Conservation (phyloP, 495 filamentous ascomycete species). For the Lasiosphaeris hirsuta region DNA sequence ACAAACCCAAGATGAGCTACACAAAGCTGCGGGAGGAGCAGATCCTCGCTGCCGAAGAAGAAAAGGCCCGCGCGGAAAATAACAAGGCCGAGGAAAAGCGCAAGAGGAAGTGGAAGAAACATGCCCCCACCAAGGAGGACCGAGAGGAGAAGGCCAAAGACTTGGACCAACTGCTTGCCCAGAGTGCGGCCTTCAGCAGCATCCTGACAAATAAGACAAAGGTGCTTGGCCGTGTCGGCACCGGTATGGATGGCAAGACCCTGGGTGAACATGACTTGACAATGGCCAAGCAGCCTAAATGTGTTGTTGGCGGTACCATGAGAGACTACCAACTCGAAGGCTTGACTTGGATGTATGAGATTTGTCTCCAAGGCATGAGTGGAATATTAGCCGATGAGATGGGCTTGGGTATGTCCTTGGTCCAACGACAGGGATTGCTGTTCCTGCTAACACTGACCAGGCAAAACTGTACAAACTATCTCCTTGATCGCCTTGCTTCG, state of each 20-base stretch:
- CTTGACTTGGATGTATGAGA: slow-evolving; percentile 90
- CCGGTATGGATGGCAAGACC: slow-evolving; percentile 48
- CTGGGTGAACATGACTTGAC: slow-evolving; percentile 74
- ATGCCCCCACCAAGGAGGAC: slow-evolving; percentile 49
- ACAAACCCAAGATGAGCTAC: slow-evolving; percentile 36
- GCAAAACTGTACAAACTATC: slow-evolving; percentile 92
- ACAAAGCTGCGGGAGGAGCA: slow-evolving; percentile 37
- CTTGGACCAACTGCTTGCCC: slow-evolving; percentile 46
- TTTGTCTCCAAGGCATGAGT: slow-evolving; percentile 75
- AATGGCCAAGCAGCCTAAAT: slow-evolving; percentile 78
- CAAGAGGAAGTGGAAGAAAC: slow-evolving; percentile 45
- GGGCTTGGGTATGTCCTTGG: slow-evolving; percentile 63
- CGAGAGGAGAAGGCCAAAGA: slow-evolving; percentile 50
- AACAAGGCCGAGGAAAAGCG: slow-evolving; percentile 46
- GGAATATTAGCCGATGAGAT: slow-evolving; percentile 97
- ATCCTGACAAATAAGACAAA: slow-evolving; percentile 55
- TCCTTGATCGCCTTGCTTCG: slow-evolving; percentile 84
- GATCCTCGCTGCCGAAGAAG: slow-evolving; percentile 52
- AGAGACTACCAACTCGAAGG: slow-evolving; percentile 92
- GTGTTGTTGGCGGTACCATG: slow-evolving; percentile 87
- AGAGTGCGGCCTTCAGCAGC: slow-evolving; percentile 48
- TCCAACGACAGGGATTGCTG: background rate
- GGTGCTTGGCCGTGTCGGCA: slow-evolving; percentile 52
- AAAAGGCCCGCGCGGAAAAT: slow-evolving; percentile 45
- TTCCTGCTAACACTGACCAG: slow-evolving; percentile 17